phyloP scores from a whole-genome alignment of 352 stramenopile genomes.

The Pythium biforme region DNA sequence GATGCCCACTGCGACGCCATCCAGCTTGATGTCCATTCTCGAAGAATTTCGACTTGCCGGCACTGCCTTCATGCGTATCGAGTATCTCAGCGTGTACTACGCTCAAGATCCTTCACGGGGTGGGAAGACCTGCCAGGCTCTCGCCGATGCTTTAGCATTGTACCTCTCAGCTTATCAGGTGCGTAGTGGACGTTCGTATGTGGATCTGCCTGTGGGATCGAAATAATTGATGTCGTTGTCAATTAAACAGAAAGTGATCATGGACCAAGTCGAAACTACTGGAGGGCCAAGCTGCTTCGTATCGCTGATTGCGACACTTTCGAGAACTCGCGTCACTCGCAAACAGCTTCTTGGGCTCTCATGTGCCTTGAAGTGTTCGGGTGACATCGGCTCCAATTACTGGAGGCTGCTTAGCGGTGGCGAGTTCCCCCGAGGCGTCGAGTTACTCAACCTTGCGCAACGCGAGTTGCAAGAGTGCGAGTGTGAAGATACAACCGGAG shows the following conservation, averaged over 20 bases:
- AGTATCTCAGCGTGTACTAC: slow-evolving; percentile 62
- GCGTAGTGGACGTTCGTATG: not conserved
- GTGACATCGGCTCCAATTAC: not conserved
- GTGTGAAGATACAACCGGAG: slow-evolving; percentile 36
- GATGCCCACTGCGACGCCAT: slow-evolving; percentile 38
- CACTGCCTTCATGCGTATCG: slow-evolving; percentile 55
- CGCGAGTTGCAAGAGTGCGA: slow-evolving; percentile 33
- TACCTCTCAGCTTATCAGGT: slow-evolving; percentile 61
- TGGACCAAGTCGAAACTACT: not conserved
- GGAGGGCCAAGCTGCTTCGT: slow-evolving; percentile 4
- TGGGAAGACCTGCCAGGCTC: slow-evolving; percentile 62
- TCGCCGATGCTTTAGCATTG: slow-evolving; percentile 47
- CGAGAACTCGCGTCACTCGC: slow-evolving; percentile 13
- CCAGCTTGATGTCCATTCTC: slow-evolving; percentile 41
- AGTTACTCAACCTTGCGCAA: slow-evolving; percentile 50
- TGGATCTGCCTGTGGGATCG: not conserved
- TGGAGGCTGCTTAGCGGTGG: slow-evolving; percentile 20
- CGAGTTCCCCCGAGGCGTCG: slow-evolving; percentile 52
- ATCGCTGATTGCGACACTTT: slow-evolving; percentile 11
- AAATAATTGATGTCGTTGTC: not conserved
- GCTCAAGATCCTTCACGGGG: slow-evolving; percentile 56
- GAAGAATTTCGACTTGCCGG: slow-evolving; percentile 60
- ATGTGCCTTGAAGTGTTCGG: not conserved
- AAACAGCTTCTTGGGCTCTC: slow-evolving; percentile 5
- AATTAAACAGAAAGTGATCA: not conserved